Percentiles rank a stretch among this genome's conserved stretches.
Evolutionary conservation across 179 eudicot genomes (phyloP).

Genomic region (Carnegiea gigantea): DNA sequence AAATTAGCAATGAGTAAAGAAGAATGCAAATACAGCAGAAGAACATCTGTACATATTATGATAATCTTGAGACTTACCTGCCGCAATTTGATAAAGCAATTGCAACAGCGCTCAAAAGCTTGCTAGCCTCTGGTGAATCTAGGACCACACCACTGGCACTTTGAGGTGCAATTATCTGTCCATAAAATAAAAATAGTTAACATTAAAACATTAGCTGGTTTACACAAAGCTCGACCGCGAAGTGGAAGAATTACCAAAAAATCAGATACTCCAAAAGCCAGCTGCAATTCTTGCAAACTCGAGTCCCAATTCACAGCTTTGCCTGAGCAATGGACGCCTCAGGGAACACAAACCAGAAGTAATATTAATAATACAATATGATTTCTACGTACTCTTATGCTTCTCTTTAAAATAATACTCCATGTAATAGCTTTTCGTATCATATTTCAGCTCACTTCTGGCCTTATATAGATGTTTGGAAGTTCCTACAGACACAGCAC

Average conservation of each 20-base stretch:
- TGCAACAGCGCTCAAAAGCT: slow-evolving; percentile 95
- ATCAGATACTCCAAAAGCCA: slow-evolving; percentile 88
- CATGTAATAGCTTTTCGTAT: slow-evolving; percentile 72
- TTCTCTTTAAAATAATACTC: slow-evolving; percentile 73
- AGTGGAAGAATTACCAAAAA: slow-evolving; percentile 58
- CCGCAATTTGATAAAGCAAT: slow-evolving; percentile 92
- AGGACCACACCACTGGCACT: slow-evolving; percentile 94
- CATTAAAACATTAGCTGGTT: background rate
- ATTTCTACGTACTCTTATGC: slow-evolving; percentile 42
- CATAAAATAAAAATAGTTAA: slow-evolving; percentile 11
- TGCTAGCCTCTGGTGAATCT: slow-evolving; percentile 98
- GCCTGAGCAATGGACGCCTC: slow-evolving; percentile 27
- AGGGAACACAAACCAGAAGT: background rate
- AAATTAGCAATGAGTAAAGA: background rate
- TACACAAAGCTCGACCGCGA: background rate
- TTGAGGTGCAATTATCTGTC: slow-evolving; percentile 89
- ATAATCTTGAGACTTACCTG: slow-evolving; percentile 44
- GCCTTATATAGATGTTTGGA: slow-evolving; percentile 59
- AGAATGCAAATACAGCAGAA: background rate
- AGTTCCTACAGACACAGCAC: slow-evolving; percentile 53
- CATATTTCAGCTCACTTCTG: slow-evolving; percentile 69
- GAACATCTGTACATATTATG: background rate
- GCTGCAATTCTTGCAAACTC: slow-evolving; percentile 76
- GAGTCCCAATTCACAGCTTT: slow-evolving; percentile 62
- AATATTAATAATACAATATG: background rate